These are phyloP conservation scores for Clarireedia paspali DNA, from an alignment of 2,329 filamentous ascomycete species.

Conservation along the genomic window DNA sequence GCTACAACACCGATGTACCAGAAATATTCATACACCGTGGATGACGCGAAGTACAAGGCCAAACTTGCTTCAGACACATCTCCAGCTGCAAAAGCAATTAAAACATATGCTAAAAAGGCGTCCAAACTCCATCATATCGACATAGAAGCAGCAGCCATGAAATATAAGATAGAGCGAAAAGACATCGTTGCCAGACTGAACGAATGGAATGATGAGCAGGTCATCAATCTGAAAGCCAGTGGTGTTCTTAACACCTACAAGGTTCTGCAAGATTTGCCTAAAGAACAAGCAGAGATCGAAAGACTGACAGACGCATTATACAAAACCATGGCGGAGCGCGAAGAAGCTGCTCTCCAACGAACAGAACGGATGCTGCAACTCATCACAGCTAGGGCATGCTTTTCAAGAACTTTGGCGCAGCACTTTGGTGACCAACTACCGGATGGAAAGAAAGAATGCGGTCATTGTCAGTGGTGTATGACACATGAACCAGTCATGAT, in stretches of 20 bases:
- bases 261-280: slow-evolving; percentile 40
- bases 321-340: slow-evolving; percentile 41
- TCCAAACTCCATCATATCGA: slow-evolving; percentile 41
- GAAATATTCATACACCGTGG: slow-evolving; percentile 42
- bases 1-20: slow-evolving; percentile 50
- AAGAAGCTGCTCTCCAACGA: slow-evolving; percentile 45
- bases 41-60: slow-evolving; percentile 27
- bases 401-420: slow-evolving; percentile 42
- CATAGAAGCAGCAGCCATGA: slow-evolving; percentile 33
- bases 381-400: slow-evolving; percentile 44
- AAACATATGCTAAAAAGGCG: slow-evolving; percentile 33
- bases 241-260: slow-evolving; percentile 48
- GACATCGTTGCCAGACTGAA: slow-evolving; percentile 49
- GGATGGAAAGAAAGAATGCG: slow-evolving; percentile 38
- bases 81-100: slow-evolving; percentile 38
- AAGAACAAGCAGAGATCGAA: slow-evolving; percentile 34
- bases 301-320: slow-evolving; percentile 41
- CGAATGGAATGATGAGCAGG: slow-evolving; percentile 40
- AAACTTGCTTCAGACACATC: slow-evolving; percentile 33
- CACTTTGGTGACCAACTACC: slow-evolving; percentile 51
- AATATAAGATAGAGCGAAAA: slow-evolving; percentile 32
- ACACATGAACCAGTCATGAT: slow-evolving; percentile 33
- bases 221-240: slow-evolving; percentile 43
- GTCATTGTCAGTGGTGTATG: slow-evolving; percentile 45
- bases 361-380: slow-evolving; percentile 44